Conservation (phyloP, 1,139 yeast genomes). For the Pneumocystis murina region DNA sequence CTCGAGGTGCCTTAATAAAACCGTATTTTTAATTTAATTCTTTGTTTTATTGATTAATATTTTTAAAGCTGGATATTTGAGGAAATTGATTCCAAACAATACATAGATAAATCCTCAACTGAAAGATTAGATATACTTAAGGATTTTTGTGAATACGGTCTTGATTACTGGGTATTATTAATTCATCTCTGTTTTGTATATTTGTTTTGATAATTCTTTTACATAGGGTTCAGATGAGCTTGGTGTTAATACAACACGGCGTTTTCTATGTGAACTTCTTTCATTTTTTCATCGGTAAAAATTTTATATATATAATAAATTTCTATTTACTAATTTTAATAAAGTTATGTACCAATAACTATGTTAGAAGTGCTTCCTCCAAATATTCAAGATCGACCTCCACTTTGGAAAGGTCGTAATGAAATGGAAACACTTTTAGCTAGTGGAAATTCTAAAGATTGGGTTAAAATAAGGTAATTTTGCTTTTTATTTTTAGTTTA, state of each 20-base stretch:
- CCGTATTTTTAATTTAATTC: constrained; percentile 29
- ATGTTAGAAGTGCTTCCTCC: constrained; percentile 81
- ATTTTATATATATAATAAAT: not conserved
- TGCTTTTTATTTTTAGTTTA: constrained; percentile 52
- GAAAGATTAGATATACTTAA: constrained; percentile 69
- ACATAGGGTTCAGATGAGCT: constrained; percentile 69
- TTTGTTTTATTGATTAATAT: not conserved
- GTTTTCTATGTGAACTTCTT: constrained; percentile 86
- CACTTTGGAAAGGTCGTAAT: constrained; percentile 84
- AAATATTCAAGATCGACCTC: constrained; percentile 82
- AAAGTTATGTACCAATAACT: constrained; percentile 70
- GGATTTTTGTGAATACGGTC: constrained; percentile 59
- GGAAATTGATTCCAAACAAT: constrained; percentile 79
- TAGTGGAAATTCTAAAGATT: constrained; percentile 70
- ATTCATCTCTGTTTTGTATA: not conserved
- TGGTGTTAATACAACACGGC: constrained; percentile 75
- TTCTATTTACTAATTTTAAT: not conserved
- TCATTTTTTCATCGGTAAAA: constrained; percentile 69
- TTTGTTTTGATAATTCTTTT: not conserved
- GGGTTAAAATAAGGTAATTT: constrained; percentile 96
- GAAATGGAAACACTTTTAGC: constrained; percentile 85
- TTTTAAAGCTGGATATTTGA: constrained; percentile 65
- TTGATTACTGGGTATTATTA: constrained; percentile 60
- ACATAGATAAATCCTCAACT: constrained; percentile 75
- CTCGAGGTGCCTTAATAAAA: constrained; percentile 91